A percentile compares a stretch with the other conserved stretches of the same genome.
These are phyloP conservation scores for Populus euphratica DNA, from an alignment of 345 rosid genomes.

Conservation along the genomic window DNA sequence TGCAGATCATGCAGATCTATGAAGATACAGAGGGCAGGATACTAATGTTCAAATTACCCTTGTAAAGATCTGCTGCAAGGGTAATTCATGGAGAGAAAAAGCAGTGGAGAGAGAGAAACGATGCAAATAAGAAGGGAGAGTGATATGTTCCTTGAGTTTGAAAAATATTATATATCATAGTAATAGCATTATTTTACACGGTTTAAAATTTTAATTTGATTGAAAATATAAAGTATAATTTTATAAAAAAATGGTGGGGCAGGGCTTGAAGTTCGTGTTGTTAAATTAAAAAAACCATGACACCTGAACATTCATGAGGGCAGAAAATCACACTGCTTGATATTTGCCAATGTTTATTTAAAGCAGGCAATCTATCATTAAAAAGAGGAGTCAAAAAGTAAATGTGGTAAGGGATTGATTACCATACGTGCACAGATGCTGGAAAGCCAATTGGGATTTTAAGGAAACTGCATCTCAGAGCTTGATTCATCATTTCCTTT, in stretches of 20 bases:
- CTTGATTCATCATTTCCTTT: slow-evolving; percentile 38
- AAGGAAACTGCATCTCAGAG: slow-evolving; percentile 47
- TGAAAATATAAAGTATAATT: no score
- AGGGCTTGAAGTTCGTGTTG: background rate
- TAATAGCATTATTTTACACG: no score
- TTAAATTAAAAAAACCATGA: background rate
- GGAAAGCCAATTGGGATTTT: slow-evolving; percentile 8
- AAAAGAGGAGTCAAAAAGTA: background rate
- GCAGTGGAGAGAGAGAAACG: background rate
- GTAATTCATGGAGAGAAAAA: background rate
- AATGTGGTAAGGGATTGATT: background rate
- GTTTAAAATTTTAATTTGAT: no score
- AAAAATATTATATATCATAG: no score
- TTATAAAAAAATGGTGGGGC: background rate
- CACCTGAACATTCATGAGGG: no score
- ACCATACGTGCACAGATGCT: background rate
- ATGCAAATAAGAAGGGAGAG: no score
- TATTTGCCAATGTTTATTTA: background rate
- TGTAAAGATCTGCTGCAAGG: slow-evolving; percentile 20
- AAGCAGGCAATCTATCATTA: background rate
- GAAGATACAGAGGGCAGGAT: slow-evolving; percentile 18
- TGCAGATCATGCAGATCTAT: slow-evolving; percentile 41
- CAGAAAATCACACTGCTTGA: no score
- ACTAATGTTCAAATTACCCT: slow-evolving; percentile 38
- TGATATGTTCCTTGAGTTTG: no score